Percentiles rank a stretch among this genome's conserved stretches.
Evolutionary conservation across 495 filamentous ascomycete genomes (phyloP).

Genomic region (Xylaria longipes): DNA sequence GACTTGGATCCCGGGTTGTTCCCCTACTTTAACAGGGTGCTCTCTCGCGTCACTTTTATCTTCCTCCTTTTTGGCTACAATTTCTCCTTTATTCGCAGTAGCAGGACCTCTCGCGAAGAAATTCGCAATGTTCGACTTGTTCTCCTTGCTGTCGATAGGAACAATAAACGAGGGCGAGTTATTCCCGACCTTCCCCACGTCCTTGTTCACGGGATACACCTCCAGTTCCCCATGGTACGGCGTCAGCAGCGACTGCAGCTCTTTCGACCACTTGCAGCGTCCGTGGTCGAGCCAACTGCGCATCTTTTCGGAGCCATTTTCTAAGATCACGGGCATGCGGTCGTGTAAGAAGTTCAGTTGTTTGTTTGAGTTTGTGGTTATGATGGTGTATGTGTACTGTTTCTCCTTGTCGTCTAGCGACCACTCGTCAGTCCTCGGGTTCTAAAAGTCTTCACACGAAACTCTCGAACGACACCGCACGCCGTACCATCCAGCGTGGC

Average conservation of each 20-base stretch:
- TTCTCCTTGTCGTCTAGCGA: conserved; percentile 60
- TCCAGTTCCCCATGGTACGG: conserved; percentile 84
- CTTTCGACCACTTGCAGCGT: conserved; percentile 72
- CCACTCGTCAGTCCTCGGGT: conserved; percentile 15
- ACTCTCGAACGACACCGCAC: background rate
- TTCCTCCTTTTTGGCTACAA: background rate
- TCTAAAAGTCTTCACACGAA: background rate
- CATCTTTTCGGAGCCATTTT: conserved; percentile 74
- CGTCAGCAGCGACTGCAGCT: conserved; percentile 76
- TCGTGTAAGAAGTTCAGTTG: conserved; percentile 87
- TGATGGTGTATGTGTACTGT: conserved; percentile 86
- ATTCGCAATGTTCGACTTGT: conserved; percentile 90
- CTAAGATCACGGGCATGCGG: conserved; percentile 93
- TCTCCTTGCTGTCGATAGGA: conserved; percentile 79
- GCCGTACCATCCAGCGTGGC: background rate
- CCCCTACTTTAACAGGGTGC: background rate
- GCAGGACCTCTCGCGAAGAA: conserved; percentile 71
- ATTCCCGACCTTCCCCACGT: conserved; percentile 96
- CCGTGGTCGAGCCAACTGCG: conserved; percentile 80
- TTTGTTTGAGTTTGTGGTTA: conserved; percentile 83
- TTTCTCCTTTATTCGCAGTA: conserved; percentile 22
- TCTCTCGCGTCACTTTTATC: background rate
- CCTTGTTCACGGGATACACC: conserved; percentile 82
- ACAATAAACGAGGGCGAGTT: conserved; percentile 83
- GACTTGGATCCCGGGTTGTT: conserved; percentile 38